Evolutionary conservation across 352 stramenopile genomes (phyloP), one percentile per base, ranked within the genome.

Genomic region (Globisporangium solare): DNA sequence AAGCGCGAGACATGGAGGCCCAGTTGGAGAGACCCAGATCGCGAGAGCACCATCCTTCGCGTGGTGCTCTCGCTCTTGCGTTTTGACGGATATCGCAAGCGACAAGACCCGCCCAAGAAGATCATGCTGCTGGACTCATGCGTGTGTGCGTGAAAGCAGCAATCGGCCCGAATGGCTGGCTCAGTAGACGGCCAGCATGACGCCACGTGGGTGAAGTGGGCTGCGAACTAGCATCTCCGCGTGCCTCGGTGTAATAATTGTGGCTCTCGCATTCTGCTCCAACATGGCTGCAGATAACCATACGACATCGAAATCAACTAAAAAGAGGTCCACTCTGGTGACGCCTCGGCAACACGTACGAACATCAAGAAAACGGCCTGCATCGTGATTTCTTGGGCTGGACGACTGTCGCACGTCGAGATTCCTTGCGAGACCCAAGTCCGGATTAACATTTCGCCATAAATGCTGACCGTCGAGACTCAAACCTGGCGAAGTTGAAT

Each of bases 211-310:
- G n/a, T n/a, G n/a, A n/a, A n/a, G n/a, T n/a, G n/a, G n/a, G n/a
- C n/a, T n/a, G n/a, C n/a, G n/a, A n/a, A n/a, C n/a, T n/a, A n/a
- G 24, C 24, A 31, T 31, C 6, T 2, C 6, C 6, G 6, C 6
- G 2, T 31, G 2, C 24, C 41, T 47, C 20, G n/a, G 6, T 31
- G 24, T 31, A 7, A 12, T 48, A 18, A 39, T 7, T 21, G 13
- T 37, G 15, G 20, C 6, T 24, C 40, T 48, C 3, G 15, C 41
- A n/a, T 24, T 56, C 39, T 61, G 55, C 42, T 56, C 55, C 10
- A 61, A 61, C 55, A 61, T 63, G 57, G 58, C 57, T 10, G 57
- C 58, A 15, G 58, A 64, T 45, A 64, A 50, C 6, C 43, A 43
- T 59, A 60, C 12, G 58, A 51, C 24, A 51, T 64, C 17, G 58